Conservation (phyloP, 441 rosid genomes). For the Gossypium schwendimanii region DNA sequence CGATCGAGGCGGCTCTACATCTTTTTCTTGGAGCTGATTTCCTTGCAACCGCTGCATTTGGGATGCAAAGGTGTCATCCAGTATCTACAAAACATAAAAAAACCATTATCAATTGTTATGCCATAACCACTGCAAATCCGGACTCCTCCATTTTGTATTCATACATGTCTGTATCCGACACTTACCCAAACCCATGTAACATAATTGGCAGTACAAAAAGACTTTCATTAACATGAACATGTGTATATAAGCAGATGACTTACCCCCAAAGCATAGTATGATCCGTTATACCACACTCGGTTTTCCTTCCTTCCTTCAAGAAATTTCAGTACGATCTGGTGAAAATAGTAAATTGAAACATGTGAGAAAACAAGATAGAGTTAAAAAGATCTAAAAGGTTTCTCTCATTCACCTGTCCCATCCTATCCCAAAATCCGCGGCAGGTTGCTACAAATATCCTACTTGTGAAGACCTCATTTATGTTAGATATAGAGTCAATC, state of each 20-base stretch:
- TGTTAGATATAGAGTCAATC: slow-evolving; percentile 61
- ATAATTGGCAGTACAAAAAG: neutral
- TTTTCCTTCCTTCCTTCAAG: slow-evolving; percentile 95
- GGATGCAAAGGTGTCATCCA: slow-evolving; percentile 89
- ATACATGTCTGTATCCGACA: neutral
- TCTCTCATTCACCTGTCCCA: slow-evolving; percentile 65
- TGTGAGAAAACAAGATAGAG: neutral
- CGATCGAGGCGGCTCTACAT: slow-evolving; percentile 82
- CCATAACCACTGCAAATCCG: neutral
- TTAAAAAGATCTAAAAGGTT: neutral
- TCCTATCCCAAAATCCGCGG: slow-evolving; percentile 91
- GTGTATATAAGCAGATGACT: slow-evolving; percentile 14
- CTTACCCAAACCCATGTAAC: neutral
- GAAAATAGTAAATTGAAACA: neutral
- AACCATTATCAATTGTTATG: neutral
- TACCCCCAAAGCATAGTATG: slow-evolving; percentile 89
- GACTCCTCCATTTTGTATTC: neutral
- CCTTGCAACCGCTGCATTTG: slow-evolving; percentile 84
- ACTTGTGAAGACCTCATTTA: slow-evolving; percentile 72
- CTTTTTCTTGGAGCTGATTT: slow-evolving; percentile 78
- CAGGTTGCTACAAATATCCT: slow-evolving; percentile 73
- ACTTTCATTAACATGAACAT: neutral
- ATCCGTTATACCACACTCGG: slow-evolving; percentile 82
- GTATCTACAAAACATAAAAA: slow-evolving; percentile 34
- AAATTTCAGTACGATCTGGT: slow-evolving; percentile 75